Evolutionary conservation across 331 rosid species (phyloP).

Genomic region (Dryas integrifolia): DNA sequence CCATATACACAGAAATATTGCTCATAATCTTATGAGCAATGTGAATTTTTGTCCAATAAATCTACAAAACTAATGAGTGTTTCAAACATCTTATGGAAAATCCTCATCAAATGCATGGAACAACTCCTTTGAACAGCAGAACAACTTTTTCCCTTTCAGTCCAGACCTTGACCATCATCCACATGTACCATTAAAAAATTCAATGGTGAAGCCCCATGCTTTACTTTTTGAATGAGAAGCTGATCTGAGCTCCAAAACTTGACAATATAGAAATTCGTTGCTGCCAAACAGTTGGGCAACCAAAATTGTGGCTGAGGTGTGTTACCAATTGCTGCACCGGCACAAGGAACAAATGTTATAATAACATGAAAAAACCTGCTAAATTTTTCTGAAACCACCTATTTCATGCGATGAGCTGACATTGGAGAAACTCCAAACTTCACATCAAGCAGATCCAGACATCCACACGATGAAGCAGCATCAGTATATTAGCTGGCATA

Average conservation of each 20-base stretch:
- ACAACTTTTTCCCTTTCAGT: background rate
- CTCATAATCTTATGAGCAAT: conserved; percentile 19
- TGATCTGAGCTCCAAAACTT: conserved; percentile 9
- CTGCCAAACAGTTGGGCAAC: conserved; percentile 8
- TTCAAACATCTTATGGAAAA: conserved; percentile 6
- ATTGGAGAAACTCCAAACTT: conserved; percentile 15
- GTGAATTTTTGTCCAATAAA: conserved; percentile 24
- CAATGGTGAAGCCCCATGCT: conserved; percentile 2
- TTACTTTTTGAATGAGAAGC: background rate
- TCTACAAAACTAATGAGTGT: conserved; percentile 16
- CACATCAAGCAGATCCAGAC: conserved; percentile 23
- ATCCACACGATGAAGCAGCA: conserved; percentile 1
- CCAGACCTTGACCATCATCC: background rate
- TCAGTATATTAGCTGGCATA: background rate
- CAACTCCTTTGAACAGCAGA: conserved; percentile 1
- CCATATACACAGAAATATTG: conserved; percentile 13
- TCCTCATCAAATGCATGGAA: conserved; percentile 10
- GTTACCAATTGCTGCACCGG: background rate
- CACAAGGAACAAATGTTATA: conserved; percentile 8
- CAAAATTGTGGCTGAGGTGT: conserved; percentile 11
- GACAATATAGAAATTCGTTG: background rate
- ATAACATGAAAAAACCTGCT: conserved; percentile 15
- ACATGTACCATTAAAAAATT: background rate
- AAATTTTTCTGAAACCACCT: conserved; percentile 24
- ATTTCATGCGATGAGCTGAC: conserved; percentile 18